A percentile compares a stretch with the other conserved stretches of the same genome.
These are phyloP conservation scores for Fonsecaea nubica DNA, from an alignment of 2,329 filamentous ascomycete genomes.

Conservation along the genomic window DNA sequence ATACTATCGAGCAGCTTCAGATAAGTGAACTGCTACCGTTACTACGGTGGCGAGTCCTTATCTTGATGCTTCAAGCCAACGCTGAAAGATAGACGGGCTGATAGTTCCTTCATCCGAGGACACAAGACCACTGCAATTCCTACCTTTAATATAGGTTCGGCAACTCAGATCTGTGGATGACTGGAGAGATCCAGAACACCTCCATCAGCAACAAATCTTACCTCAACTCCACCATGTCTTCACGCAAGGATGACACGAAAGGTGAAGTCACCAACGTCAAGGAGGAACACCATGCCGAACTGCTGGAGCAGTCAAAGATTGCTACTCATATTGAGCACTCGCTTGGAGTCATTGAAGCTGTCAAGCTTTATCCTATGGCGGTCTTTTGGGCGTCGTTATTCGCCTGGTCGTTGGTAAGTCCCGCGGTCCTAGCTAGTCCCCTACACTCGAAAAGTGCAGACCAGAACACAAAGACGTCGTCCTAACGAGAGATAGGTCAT, in stretches of 20 bases:
- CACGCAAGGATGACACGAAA: conserved; percentile 17
- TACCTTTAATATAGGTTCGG: neutral
- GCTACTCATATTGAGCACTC: conserved; percentile 59
- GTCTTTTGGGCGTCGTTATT: conserved; percentile 55
- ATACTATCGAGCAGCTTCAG: conserved; percentile 18
- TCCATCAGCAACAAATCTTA: neutral
- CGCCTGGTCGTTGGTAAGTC: conserved; percentile 37
- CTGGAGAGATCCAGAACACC: neutral
- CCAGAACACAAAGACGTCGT: neutral
- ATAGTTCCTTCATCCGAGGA: neutral
- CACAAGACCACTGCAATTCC: neutral
- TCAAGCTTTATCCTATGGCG: conserved; percentile 85
- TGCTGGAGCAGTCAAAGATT: conserved; percentile 43
- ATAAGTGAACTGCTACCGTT: conserved; percentile 29
- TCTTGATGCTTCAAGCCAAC: conserved; percentile 13
- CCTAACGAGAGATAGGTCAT: conserved; percentile 32
- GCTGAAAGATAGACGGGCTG: conserved; percentile 6
- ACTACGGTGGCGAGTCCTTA: conserved; percentile 21
- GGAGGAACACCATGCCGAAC: conserved; percentile 23
- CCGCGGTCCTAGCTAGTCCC: neutral
- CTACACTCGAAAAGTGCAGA: neutral
- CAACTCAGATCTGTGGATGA: neutral
- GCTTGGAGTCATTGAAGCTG: conserved; percentile 76
- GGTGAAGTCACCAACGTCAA: conserved; percentile 17
- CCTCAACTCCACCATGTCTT: conserved; percentile 1